Evolutionary conservation across 495 filamentous ascomycete genomes (phyloP).

Genomic region (Chlorociboria aeruginascens): DNA sequence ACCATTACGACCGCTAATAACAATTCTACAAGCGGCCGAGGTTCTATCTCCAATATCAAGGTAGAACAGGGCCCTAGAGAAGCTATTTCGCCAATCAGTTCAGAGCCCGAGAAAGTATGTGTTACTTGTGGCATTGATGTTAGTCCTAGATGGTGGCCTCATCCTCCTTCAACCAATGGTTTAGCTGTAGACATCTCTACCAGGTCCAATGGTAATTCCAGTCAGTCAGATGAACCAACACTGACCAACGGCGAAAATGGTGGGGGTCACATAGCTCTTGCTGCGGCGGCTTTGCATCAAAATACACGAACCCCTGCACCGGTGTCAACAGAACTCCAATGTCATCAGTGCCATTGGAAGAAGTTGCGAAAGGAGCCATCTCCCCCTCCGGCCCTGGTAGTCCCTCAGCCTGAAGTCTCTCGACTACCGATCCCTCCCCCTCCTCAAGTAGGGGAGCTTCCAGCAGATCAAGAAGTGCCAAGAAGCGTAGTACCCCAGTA

Average conservation of each 20-base stretch:
- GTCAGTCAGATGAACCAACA: slow-evolving; percentile 27
- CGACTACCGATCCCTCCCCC: slow-evolving; percentile 10
- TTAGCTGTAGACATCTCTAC: neutral
- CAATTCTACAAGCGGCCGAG: neutral
- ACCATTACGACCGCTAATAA: slow-evolving; percentile 6
- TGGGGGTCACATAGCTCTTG: slow-evolving; percentile 35
- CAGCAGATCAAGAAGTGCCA: slow-evolving; percentile 16
- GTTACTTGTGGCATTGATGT: slow-evolving; percentile 46
- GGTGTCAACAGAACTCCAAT: slow-evolving; percentile 28
- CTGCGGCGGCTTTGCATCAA: slow-evolving; percentile 22
- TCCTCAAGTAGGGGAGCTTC: slow-evolving; percentile 7
- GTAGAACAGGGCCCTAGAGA: slow-evolving; percentile 14
- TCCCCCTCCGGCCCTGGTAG: slow-evolving; percentile 27
- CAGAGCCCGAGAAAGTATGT: slow-evolving; percentile 19
- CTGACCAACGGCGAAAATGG: slow-evolving; percentile 31
- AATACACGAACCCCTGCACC: neutral
- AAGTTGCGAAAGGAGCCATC: slow-evolving; percentile 28
- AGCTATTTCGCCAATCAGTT: neutral
- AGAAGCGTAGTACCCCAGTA: slow-evolving; percentile 18
- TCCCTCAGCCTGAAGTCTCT: slow-evolving; percentile 15
- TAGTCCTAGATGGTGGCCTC: slow-evolving; percentile 50
- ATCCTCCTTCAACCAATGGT: slow-evolving; percentile 1
- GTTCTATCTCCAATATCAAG: slow-evolving; percentile 25
- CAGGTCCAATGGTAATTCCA: slow-evolving; percentile 16
- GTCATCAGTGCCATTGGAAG: slow-evolving; percentile 39